A percentile compares a stretch with the other conserved stretches of the same genome.
phyloP scores from a whole-genome alignment of 1,284 basidiomycete species.

The Mrakiaceae sp. region DNA sequence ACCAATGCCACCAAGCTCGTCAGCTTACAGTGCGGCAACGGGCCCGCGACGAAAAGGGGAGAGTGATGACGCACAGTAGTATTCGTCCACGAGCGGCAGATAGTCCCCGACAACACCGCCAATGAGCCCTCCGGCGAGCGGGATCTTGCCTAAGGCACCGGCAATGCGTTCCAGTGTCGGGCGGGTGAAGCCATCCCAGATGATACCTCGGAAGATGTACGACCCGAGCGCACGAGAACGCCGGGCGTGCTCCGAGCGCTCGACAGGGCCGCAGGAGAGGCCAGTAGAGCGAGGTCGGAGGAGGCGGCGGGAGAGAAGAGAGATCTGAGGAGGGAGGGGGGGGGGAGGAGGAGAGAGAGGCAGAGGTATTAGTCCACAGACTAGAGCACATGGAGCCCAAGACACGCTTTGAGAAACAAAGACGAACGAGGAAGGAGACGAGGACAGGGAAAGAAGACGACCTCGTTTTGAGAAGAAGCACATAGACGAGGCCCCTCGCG shows the following conservation, averaged over 20 bases:
- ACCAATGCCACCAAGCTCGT: background rate
- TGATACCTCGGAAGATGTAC: constrained; percentile 76
- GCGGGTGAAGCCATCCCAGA: constrained; percentile 81
- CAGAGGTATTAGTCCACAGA: background rate
- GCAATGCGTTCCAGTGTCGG: constrained; percentile 61
- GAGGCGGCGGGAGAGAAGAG: constrained; percentile 50
- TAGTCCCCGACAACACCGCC: constrained; percentile 74
- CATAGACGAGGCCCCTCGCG: constrained; percentile 21
- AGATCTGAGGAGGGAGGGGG: constrained; percentile 39
- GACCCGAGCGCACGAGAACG: constrained; percentile 69
- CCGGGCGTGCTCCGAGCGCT: constrained; percentile 64
- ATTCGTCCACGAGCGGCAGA: constrained; percentile 86
- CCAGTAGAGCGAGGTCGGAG: constrained; percentile 41
- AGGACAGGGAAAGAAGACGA: background rate
- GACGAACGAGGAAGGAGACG: constrained; percentile 22
- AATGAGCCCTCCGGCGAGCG: constrained; percentile 56
- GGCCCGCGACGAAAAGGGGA: background rate
- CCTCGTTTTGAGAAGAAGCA: constrained; percentile 4
- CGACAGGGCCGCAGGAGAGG: constrained; percentile 32
- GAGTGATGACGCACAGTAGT: constrained; percentile 66
- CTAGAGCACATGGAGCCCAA: background rate
- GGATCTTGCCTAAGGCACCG: constrained; percentile 48
- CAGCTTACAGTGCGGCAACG: background rate
- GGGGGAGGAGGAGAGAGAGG: constrained; percentile 28
- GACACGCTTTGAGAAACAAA: constrained; percentile 28